Evolutionary conservation across 495 filamentous ascomycete species (phyloP).

Genomic region (Cetradonia linearis): DNA sequence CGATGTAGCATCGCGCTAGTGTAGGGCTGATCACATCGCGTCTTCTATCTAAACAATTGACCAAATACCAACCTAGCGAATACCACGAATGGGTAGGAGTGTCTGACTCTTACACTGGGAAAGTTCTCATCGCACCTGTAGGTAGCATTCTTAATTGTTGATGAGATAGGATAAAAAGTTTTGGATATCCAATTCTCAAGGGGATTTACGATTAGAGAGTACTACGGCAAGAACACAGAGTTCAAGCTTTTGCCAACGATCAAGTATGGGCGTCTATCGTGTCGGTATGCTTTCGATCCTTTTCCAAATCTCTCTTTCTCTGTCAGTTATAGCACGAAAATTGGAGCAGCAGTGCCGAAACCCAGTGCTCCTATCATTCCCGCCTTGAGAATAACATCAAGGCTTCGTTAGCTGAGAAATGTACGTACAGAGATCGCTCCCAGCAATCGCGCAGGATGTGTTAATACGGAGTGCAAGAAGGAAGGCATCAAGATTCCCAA

Average conservation of each 20-base stretch:
- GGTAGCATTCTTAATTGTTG: too few species aligned
- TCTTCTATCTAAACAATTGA: not conserved
- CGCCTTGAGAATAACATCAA: not conserved
- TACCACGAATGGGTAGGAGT: too few species aligned
- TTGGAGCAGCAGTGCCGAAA: not conserved
- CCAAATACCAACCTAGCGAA: not conserved
- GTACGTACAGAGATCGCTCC: conserved; percentile 45
- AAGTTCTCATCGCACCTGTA: not conserved
- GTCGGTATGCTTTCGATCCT: not conserved
- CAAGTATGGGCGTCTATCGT: not conserved
- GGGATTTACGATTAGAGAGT: too few species aligned
- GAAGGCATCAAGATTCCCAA: conserved; percentile 58
- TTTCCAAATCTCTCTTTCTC: not conserved
- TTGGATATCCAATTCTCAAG: too few species aligned
- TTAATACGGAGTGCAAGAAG: conserved; percentile 57
- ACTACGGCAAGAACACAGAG: not conserved
- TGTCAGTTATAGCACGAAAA: not conserved
- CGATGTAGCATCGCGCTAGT: not conserved
- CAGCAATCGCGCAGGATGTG: conserved; percentile 55
- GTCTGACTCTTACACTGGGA: too few species aligned
- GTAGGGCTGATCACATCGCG: not conserved
- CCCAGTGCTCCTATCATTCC: not conserved
- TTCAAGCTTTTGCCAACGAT: not conserved
- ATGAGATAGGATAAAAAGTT: too few species aligned
- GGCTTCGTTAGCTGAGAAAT: not conserved